These are phyloP conservation scores for Ogataea methylovora DNA, from an alignment of 805 yeast species.

Conservation along the genomic window DNA sequence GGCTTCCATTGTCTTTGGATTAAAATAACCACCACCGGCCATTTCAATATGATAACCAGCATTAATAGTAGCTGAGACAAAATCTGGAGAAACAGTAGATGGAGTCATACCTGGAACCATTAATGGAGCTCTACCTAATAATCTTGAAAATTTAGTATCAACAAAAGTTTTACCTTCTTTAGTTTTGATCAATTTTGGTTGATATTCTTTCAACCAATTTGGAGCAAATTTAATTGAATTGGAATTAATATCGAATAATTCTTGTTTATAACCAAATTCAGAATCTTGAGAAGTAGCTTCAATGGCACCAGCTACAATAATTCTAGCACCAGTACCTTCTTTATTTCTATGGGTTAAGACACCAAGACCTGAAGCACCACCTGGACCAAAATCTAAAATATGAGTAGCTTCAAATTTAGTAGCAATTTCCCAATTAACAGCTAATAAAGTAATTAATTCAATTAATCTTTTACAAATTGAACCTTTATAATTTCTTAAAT, in stretches of 20 bases:
- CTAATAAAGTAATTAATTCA: slow-evolving; percentile 76
- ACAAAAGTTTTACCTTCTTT: slow-evolving; percentile 69
- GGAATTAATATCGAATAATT: slow-evolving; percentile 68
- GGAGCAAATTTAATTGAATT: slow-evolving; percentile 70
- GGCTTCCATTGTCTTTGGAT: slow-evolving; percentile 56
- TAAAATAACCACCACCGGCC: slow-evolving; percentile 98
- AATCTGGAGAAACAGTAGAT: slow-evolving; percentile 89
- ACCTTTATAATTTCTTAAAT: slow-evolving; percentile 50
- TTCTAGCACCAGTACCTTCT: slow-evolving; percentile 96
- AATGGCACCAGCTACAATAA: slow-evolving; percentile 88
- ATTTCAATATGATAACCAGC: slow-evolving; percentile 97
- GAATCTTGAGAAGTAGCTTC: slow-evolving; percentile 61
- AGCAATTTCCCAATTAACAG: slow-evolving; percentile 93
- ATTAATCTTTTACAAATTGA: slow-evolving; percentile 64
- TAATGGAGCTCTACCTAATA: slow-evolving; percentile 90
- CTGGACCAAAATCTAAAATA: slow-evolving; percentile 96
- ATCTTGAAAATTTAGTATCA: slow-evolving; percentile 88
- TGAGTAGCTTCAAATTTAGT: slow-evolving; percentile 80
- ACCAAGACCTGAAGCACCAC: slow-evolving; percentile 96
- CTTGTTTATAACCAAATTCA: slow-evolving; percentile 94
- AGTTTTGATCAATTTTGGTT: slow-evolving; percentile 79
- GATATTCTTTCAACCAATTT: slow-evolving; percentile 85
- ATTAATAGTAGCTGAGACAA: slow-evolving; percentile 87
- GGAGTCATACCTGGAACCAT: slow-evolving; percentile 99
- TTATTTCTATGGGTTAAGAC: slow-evolving; percentile 93